phyloP scores from a whole-genome alignment of 345 rosid species.

The Capsella bursapastoris region DNA sequence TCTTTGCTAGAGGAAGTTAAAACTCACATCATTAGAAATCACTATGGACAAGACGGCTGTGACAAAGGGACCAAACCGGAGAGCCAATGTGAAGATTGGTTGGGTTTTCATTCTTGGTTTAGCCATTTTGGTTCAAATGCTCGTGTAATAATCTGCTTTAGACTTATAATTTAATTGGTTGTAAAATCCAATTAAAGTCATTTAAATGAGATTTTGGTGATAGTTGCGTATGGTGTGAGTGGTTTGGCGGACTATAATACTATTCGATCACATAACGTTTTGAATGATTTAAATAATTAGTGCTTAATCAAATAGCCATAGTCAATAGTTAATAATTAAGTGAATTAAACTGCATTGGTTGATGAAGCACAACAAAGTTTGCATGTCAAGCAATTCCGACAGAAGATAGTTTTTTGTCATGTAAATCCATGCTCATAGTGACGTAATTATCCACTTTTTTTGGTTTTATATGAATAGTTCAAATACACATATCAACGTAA shows the following conservation, averaged over 20 bases:
- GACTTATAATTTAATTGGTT: too few species aligned
- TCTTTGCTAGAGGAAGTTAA: neutral
- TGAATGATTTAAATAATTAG: slow-evolving; percentile 30
- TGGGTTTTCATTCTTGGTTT: neutral
- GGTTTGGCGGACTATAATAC: neutral
- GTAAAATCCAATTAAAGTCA: neutral
- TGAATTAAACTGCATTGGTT: slow-evolving; percentile 1
- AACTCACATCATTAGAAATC: neutral
- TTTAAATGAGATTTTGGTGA: slow-evolving; percentile 33
- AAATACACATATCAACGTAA: too few species aligned
- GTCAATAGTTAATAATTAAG: slow-evolving; percentile 18
- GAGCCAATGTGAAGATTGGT: neutral
- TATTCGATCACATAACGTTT: slow-evolving; percentile 5
- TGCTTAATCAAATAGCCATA: slow-evolving; percentile 14
- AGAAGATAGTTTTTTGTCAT: slow-evolving; percentile 17
- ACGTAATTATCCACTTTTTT: slow-evolving; percentile 40
- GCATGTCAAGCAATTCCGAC: slow-evolving; percentile 44
- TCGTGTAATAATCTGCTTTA: neutral
- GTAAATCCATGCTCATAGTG: slow-evolving; percentile 38
- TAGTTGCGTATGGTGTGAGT: slow-evolving; percentile 38
- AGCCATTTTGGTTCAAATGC: neutral
- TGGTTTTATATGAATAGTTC: neutral
- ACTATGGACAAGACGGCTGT: neutral
- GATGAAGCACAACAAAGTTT: slow-evolving; percentile 30
- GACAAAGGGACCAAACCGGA: neutral